Evolutionary conservation across 805 yeast species (phyloP).

Genomic region (Diddensiella santjacobensis): DNA sequence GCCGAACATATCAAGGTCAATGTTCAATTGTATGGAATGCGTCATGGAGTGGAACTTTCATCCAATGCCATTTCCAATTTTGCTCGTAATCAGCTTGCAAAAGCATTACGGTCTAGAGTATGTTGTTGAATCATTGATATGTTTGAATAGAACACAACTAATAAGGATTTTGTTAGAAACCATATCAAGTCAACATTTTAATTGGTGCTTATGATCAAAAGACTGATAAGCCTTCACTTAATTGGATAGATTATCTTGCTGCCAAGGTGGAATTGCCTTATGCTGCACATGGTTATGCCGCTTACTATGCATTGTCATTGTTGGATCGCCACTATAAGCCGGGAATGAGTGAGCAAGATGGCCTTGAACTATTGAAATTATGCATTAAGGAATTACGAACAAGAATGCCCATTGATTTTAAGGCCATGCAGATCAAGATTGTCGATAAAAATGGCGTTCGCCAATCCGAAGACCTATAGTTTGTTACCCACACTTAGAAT

Average conservation of each 20-base stretch:
- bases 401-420: slow-evolving; percentile 92
- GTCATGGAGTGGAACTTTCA: slow-evolving; percentile 76
- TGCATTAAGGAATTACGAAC: slow-evolving; percentile 76
- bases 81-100: slow-evolving; percentile 83
- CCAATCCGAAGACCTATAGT: background rate
- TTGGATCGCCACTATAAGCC: slow-evolving; percentile 85
- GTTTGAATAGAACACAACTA: background rate
- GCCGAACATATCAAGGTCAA: slow-evolving; percentile 94
- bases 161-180: slow-evolving; percentile 45
- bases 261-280: slow-evolving; percentile 88
- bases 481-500: too few species aligned
- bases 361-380: slow-evolving; percentile 63
- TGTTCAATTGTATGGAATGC: slow-evolving; percentile 78
- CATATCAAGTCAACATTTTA: slow-evolving; percentile 89
- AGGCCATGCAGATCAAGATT: slow-evolving; percentile 70
- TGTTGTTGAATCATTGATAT: background rate
- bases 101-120: slow-evolving; percentile 76
- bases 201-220: slow-evolving; percentile 76
- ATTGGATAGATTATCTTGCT: slow-evolving; percentile 92
- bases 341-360: slow-evolving; percentile 73
- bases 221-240: slow-evolving; percentile 58
- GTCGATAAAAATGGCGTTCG: slow-evolving; percentile 59
- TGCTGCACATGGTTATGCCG: slow-evolving; percentile 99
- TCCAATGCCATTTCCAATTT: slow-evolving; percentile 86
- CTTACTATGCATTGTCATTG: slow-evolving; percentile 85